Base-by-base conservation (phyloP, 140 eudicot genomes). In the Senecio squalidus region DNA sequence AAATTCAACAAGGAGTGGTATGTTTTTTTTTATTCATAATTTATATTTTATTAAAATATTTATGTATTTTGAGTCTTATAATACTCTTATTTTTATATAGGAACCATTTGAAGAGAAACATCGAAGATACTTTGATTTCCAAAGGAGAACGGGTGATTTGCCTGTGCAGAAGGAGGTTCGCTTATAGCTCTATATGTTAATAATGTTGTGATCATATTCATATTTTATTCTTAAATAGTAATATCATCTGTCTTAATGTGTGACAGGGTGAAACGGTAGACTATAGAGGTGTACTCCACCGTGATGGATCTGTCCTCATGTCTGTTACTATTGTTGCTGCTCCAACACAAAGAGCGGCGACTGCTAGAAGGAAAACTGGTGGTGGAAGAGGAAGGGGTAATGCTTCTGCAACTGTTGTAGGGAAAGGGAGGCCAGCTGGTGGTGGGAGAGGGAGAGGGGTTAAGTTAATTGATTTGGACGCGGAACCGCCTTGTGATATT, bases 231-330 rank as follows among this genome's bases (percentile, higher is more conserved):
- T 14, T 60, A 26, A 40, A n/a, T n/a, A 44, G 31, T 68, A 34
- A 18, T 38, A 41, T 43, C 62, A 10, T 24, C 6, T 18, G 7
- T 8, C 21, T 33, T 24, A 56, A 64, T 45, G 58, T 18, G 24
- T 39, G 30, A 45, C 78, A 91, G 98, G 96, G 94, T 60, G 98
- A 91, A 62, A 94, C 83, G 71, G 98, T 91, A 25, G 98, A 91
- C 69, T 91, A 68, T 52, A 74, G 98, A 70, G 96, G 96, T 31
- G 94, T 72, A 63, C 94, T 91, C 44, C 96, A 91, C 66, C 91
- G 98, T 56, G 96, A 86, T 81, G 98, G 98, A 44, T 91, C 98
- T 64, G 98, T 91, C 60, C 81, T 91, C 71, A 86, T 91, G 98
- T 76, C 91, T 58, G 91, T 86, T 70, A 53, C 98, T n/a, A n/a